Evolutionary conservation across 2,329 filamentous ascomycete species (phyloP).

Genomic region (Apiospora arundinis): DNA sequence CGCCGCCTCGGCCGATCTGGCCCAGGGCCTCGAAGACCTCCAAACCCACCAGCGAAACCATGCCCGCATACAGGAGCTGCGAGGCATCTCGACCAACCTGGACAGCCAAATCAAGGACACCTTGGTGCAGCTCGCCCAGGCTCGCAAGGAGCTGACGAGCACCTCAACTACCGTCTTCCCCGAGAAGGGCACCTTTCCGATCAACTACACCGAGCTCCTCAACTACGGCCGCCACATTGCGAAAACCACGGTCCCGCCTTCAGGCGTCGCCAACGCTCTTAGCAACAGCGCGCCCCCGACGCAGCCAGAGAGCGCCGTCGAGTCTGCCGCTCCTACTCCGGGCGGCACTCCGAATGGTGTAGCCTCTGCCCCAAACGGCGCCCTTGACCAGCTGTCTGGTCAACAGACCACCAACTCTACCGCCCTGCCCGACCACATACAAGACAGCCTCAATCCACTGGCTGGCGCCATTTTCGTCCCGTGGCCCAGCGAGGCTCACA

Average conservation of each 20-base stretch:
- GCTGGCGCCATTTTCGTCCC: constrained; percentile 71
- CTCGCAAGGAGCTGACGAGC: constrained; percentile 74
- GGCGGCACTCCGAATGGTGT: constrained; percentile 24
- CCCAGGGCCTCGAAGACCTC: constrained; percentile 70
- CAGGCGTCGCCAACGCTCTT: constrained; percentile 39
- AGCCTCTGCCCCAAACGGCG: constrained; percentile 22
- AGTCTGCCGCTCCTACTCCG: constrained; percentile 20
- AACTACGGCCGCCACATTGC: constrained; percentile 81
- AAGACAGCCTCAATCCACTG: constrained; percentile 60
- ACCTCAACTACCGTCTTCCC: constrained; percentile 65
- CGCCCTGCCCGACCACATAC: constrained; percentile 55
- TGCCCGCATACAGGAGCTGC: constrained; percentile 71
- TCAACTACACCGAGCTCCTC: constrained; percentile 77
- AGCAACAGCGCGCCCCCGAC: constrained; percentile 21
- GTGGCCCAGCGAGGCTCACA: constrained; percentile 76
- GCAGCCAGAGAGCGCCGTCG: constrained; percentile 18
- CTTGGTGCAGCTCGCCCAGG: constrained; percentile 70
- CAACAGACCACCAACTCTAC: constrained; percentile 38
- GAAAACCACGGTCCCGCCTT: constrained; percentile 77
- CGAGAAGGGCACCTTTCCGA: constrained; percentile 55
- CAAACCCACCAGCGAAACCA: constrained; percentile 79
- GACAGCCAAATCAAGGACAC: constrained; percentile 77
- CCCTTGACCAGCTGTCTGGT: constrained; percentile 25
- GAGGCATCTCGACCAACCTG: constrained; percentile 66
- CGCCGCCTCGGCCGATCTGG: constrained; percentile 72